These are phyloP conservation scores for Chaetomidium leptoderma DNA, from an alignment of 495 filamentous ascomycete genomes.

Conservation along the genomic window DNA sequence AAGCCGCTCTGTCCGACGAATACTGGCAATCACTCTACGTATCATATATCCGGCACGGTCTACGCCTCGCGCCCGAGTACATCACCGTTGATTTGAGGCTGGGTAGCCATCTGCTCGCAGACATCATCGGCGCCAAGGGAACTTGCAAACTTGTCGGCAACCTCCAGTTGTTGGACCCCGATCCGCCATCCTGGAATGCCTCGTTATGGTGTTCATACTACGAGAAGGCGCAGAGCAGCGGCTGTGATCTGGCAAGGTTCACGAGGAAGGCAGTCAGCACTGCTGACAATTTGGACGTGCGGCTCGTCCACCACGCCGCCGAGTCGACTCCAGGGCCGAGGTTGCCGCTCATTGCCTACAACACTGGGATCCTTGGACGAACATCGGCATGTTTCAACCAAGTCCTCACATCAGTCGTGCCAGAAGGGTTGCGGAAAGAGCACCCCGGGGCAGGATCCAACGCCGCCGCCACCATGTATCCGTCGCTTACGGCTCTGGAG, in stretches of 20 bases:
- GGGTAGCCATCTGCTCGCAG: conserved; percentile 41
- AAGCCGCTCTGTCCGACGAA: conserved; percentile 24
- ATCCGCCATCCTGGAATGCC: conserved; percentile 53
- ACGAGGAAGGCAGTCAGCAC: conserved; percentile 50
- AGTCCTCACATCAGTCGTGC: conserved; percentile 61
- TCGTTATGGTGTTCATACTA: conserved; percentile 50
- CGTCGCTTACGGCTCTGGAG: conserved; percentile 55
- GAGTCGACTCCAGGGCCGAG: conserved; percentile 42
- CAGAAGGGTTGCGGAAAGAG: conserved; percentile 44
- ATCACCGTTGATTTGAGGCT: conserved; percentile 58
- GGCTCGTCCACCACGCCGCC: conserved; percentile 45
- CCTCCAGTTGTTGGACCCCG: conserved; percentile 39
- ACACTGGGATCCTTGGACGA: conserved; percentile 58
- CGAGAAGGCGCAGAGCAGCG: conserved; percentile 51
- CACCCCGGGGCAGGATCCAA: conserved; percentile 14
- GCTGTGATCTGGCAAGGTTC: conserved; percentile 61
- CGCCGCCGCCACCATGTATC: conserved; percentile 11
- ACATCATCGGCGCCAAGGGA: conserved; percentile 51
- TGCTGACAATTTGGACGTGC: conserved; percentile 56
- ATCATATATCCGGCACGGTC: conserved; percentile 53
- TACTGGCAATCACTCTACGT: conserved; percentile 47
- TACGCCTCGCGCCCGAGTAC: conserved; percentile 66
- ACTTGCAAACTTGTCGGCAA: conserved; percentile 65
- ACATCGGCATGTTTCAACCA: conserved; percentile 64
- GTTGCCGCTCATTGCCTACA: conserved; percentile 61